Conservation (phyloP, 2,329 filamentous ascomycete genomes). For the Clarireedia sp. region DNA sequence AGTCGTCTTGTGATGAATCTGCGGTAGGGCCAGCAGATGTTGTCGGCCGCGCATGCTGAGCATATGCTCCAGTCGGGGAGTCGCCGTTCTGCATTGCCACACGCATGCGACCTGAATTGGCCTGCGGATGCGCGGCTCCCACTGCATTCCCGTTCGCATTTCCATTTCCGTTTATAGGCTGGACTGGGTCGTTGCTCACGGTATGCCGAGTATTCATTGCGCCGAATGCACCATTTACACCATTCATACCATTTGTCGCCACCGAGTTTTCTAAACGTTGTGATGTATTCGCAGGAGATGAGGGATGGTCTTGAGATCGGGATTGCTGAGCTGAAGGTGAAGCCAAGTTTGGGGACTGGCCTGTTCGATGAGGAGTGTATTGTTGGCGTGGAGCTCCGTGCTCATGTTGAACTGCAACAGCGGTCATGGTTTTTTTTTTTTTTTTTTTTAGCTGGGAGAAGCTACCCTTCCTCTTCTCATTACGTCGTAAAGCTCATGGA, state of each 20-base stretch:
- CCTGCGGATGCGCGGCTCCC: background rate
- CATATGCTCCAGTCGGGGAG: background rate
- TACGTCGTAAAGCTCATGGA: constrained; percentile 17
- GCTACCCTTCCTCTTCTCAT: constrained; percentile 16
- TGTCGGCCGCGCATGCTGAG: constrained; percentile 14
- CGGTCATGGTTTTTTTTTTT: constrained; percentile 31
- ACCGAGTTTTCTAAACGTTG: background rate
- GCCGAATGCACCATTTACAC: constrained; percentile 17
- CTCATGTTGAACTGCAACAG: constrained; percentile 26
- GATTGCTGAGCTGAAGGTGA: constrained; percentile 21
- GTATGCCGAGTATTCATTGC: constrained; percentile 17
- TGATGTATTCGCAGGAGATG: constrained; percentile 16
- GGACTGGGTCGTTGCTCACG: constrained; percentile 23
- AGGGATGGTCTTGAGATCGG: constrained; percentile 23
- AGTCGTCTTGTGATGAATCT: constrained; percentile 27
- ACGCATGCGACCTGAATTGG: constrained; percentile 1
- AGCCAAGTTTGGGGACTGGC: constrained; percentile 21
- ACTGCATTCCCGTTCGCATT: constrained; percentile 1
- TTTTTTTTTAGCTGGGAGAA: constrained; percentile 17
- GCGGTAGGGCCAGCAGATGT: constrained; percentile 17
- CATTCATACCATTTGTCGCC: constrained; percentile 6
- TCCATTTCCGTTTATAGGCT: constrained; percentile 15
- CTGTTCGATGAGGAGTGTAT: constrained; percentile 24
- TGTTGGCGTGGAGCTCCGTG: constrained; percentile 23
- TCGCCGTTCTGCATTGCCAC: background rate